Base-by-base conservation (phyloP, 345 rosid species). In the Excoecaria agallocha region DNA sequence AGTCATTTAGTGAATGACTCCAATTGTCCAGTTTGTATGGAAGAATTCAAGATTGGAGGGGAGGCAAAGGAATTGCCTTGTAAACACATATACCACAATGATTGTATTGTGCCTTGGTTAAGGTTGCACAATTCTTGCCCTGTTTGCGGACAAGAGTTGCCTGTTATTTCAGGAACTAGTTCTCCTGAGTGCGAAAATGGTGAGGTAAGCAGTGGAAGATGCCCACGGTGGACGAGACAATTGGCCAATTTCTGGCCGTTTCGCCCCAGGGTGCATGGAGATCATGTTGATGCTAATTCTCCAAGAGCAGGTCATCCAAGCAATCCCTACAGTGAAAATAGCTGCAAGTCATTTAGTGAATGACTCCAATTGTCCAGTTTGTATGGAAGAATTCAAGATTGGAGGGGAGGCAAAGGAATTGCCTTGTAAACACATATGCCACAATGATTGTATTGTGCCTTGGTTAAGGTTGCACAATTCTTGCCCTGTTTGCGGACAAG, bases 391-490 rank as follows among this genome's bases (percentile, higher is more conserved):
- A n/a, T n/a, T n/a, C n/a, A n/a, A n/a, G n/a, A n/a, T n/a, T n/a
- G n/a, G n/a, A n/a, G n/a, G n/a, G n/a, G n/a, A n/a, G n/a, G n/a
- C n/a, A n/a, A n/a, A n/a, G n/a, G n/a, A n/a, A n/a, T n/a, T n/a
- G n/a, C n/a, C n/a, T n/a, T n/a, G n/a, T n/a, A n/a, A 84, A 56
- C 98, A 93, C 70, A 80, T 90, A 15, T 93, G 86, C 83, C 97
- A 90, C 54, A 80, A 64, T n/a, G 84, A 88, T 1, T 91, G 98
- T 63, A 91, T 93, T 67, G 74, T 83, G 13, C 97, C 91, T 1
- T 91, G 97, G 97, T 76, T 93, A 8, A 84, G 91, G 83, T 88
- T 90, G 68, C 96, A 89, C 73, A 93, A 93, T 41, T 88, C 97
- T 39, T 93, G 93, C 72, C 96, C 94, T 1, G 87, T 91, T 24